Conservation (phyloP, 176 grass and related monocot genomes). For the Lolium perenne region DNA sequence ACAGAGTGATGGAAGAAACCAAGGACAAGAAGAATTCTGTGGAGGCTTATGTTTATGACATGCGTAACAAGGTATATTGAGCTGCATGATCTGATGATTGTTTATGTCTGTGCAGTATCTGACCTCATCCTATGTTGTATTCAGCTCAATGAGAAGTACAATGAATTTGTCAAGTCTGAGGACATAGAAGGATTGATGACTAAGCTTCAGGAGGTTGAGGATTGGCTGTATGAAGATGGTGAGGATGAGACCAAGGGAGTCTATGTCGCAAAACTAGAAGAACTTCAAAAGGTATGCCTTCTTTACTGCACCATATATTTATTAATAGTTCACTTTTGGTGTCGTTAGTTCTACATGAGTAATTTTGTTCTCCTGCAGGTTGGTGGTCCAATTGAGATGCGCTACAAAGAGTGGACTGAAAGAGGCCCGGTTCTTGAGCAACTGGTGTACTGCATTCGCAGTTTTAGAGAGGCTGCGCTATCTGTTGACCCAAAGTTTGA, state of each 20-base stretch:
- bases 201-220: constrained; percentile 89
- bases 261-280: constrained; percentile 91
- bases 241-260: constrained; percentile 99
- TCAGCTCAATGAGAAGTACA: constrained; percentile 81
- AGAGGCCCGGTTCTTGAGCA: constrained; percentile 68
- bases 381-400: constrained; percentile 70
- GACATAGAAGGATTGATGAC: constrained; percentile 78
- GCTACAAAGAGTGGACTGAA: constrained; percentile 79
- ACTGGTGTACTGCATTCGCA: constrained; percentile 79
- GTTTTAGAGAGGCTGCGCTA: constrained; percentile 82
- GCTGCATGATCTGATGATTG: not conserved
- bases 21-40: constrained; percentile 98
- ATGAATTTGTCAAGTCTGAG: constrained; percentile 62
- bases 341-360: not conserved
- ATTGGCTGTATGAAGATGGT: constrained; percentile 99
- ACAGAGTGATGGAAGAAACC: constrained; percentile 98
- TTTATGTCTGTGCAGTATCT: constrained; percentile 18
- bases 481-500: constrained; percentile 87
- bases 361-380: constrained; percentile 46
- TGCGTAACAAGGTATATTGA: constrained; percentile 82
- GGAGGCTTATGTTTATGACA: constrained; percentile 98
- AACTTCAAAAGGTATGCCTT: constrained; percentile 67
- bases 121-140: constrained; percentile 51
- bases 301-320: not conserved
- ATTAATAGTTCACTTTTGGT: not conserved